Base-by-base conservation (phyloP, 352 stramenopile species). In the Blastocystis sp. region DNA sequence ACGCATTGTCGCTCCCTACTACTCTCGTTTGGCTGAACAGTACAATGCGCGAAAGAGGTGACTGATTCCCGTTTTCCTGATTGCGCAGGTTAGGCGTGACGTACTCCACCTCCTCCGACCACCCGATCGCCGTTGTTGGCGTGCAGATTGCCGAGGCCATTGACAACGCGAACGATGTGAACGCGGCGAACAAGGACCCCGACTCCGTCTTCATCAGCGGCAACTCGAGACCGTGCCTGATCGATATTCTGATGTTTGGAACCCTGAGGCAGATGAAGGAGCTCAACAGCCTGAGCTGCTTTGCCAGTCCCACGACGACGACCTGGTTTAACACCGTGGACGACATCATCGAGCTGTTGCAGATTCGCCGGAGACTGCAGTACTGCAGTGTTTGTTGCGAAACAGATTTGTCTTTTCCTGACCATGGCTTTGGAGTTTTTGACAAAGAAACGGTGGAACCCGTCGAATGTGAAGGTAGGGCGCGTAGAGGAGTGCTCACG, bases 371-470 rank as follows among this genome's bases (percentile, higher is more conserved):
- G 50, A 67, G 74, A 85, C 60, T 85, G 6, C 74, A 85, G 61
- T 85, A 85, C 55, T 85, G 55, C 21, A 16, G 16, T 85, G 74
- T 85, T 85, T 85, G 74, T 85, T 85, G 51, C 16, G 4, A 24
- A 51, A 41, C 29, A 35, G n/a, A 59, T 51, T 10, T n/a, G 16
- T 77, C 45, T 67, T 85, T 33, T 50, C 51, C 21, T 67, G 31
- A 55, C 6, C 10, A 85, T 85, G 74, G 74, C 79, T 55, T 51
- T 89, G 31, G 79, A 89, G 51, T 89, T 89, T 79, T 61, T 89
- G 59, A 69, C 79, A 50, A 89, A 89, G 67, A 89, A 89, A 62
- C 62, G 66, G 29, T 89, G 79, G 79, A 89, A 89, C 55, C 79
- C 79, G 19, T 55, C 63, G 3, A 89, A 89, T 77, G 66, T 60